phyloP scores from a whole-genome alignment of 192 early-diverging fungal species.

The Dissophora globulifera region DNA sequence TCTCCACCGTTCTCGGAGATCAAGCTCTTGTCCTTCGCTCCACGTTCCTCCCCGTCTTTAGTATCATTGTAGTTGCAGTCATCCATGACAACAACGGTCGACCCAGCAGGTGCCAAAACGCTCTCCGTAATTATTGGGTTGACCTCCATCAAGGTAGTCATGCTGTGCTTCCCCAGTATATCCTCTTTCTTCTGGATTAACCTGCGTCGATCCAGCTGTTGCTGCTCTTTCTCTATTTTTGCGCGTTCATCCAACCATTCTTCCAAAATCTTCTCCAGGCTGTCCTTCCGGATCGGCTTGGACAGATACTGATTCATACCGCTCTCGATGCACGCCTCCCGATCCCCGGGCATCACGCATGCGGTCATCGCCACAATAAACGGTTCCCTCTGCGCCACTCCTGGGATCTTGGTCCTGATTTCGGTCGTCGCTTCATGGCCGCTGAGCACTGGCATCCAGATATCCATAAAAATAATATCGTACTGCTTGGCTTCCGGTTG shows the following conservation, averaged over 20 bases:
- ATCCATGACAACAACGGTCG: neutral
- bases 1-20: too few species aligned
- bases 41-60: neutral
- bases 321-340: conserved; percentile 49
- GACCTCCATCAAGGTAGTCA: conserved; percentile 10
- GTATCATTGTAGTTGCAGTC: conserved; percentile 2
- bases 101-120: neutral
- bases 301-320: conserved; percentile 64
- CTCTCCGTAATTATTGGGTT: neutral
- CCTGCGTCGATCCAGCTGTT: conserved; percentile 16
- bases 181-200: conserved; percentile 36
- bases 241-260: conserved; percentile 39
- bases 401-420: conserved; percentile 30
- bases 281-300: conserved; percentile 61
- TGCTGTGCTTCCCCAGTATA: conserved; percentile 28
- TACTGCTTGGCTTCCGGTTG: conserved; percentile 30
- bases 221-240: conserved; percentile 3
- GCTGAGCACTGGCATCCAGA: conserved; percentile 53
- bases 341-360: conserved; percentile 51
- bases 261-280: conserved; percentile 39
- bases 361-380: conserved; percentile 51
- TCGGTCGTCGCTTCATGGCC: conserved; percentile 42
- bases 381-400: conserved; percentile 17
- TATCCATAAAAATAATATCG: conserved; percentile 55
- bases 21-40: too few species aligned